phyloP scores from a whole-genome alignment of 306 rosid species.

The Leucaena leucocephala region DNA sequence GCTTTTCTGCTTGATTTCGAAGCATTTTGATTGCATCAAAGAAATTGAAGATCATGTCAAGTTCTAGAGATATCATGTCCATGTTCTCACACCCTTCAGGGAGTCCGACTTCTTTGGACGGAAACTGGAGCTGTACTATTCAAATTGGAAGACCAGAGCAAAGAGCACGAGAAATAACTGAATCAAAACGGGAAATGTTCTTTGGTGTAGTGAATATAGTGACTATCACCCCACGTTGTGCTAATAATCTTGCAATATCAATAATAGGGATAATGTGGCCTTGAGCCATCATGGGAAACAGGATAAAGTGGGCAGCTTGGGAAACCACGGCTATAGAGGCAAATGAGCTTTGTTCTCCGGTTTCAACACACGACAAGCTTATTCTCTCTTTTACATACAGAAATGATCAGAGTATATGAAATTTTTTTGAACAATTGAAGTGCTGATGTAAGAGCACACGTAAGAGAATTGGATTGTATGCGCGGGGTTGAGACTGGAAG shows the following conservation, averaged over 20 bases:
- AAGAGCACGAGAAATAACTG: conserved; percentile 43
- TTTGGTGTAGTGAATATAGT: conserved; percentile 51
- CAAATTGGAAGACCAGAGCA: conserved; percentile 37
- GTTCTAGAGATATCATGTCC: conserved; percentile 44
- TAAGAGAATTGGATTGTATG: neutral
- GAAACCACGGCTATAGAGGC: neutral
- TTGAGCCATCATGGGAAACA: conserved; percentile 47
- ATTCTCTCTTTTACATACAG: neutral
- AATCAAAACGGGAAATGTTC: conserved; percentile 43
- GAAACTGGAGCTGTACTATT: conserved; percentile 18
- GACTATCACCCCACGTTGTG: conserved; percentile 41
- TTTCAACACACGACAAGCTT: neutral
- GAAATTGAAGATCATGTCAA: neutral
- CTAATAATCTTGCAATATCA: conserved; percentile 47
- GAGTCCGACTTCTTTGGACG: conserved; percentile 47
- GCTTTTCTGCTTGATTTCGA: conserved; percentile 39
- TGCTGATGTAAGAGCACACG: neutral
- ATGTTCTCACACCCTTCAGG: conserved; percentile 62
- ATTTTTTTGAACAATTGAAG: neutral
- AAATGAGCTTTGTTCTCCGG: neutral
- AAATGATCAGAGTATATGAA: neutral
- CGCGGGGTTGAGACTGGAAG: neutral
- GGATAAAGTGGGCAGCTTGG: conserved; percentile 27
- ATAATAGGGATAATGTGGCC: conserved; percentile 50
- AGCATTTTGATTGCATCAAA: conserved; percentile 36